phyloP scores from a whole-genome alignment of 2,329 filamentous ascomycete genomes.

The Blastomyces gilchristii region DNA sequence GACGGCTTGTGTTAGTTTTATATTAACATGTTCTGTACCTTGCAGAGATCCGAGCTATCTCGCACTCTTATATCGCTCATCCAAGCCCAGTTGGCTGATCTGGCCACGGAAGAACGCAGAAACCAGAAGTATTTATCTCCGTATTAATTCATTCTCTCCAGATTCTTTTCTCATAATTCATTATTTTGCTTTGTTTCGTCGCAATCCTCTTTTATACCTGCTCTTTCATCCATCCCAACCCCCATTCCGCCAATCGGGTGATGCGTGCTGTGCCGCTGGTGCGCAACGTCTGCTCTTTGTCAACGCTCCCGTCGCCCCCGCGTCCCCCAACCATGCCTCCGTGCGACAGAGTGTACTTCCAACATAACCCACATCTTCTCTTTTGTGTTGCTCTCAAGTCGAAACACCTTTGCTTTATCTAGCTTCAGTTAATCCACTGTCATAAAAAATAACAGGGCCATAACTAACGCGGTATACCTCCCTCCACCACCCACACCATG shows the following conservation, averaged over 20 bases:
- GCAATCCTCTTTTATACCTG: neutral
- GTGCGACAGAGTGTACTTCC: neutral
- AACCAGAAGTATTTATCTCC: neutral
- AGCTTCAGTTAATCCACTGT: neutral
- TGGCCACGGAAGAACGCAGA: neutral
- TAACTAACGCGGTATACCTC: neutral
- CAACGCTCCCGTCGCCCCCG: neutral
- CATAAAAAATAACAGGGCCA: neutral
- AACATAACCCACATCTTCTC: conserved; percentile 1
- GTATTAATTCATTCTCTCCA: neutral
- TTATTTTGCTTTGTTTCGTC: neutral
- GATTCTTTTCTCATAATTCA: neutral
- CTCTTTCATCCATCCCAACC: neutral
- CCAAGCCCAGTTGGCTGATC: neutral
- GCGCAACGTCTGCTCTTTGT: neutral
- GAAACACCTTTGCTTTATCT: neutral
- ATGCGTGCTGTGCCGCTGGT: neutral
- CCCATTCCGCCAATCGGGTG: neutral
- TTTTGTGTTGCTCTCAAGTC: neutral
- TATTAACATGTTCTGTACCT: neutral
- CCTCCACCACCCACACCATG: neutral
- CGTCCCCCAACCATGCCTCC: neutral
- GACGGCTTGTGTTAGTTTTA: neutral
- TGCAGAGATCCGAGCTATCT: neutral
- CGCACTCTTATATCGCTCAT: neutral